Evolutionary conservation across 345 rosid genomes (phyloP), one percentile per base, ranked within the genome.

Genomic region (Dimocarpus longan): DNA sequence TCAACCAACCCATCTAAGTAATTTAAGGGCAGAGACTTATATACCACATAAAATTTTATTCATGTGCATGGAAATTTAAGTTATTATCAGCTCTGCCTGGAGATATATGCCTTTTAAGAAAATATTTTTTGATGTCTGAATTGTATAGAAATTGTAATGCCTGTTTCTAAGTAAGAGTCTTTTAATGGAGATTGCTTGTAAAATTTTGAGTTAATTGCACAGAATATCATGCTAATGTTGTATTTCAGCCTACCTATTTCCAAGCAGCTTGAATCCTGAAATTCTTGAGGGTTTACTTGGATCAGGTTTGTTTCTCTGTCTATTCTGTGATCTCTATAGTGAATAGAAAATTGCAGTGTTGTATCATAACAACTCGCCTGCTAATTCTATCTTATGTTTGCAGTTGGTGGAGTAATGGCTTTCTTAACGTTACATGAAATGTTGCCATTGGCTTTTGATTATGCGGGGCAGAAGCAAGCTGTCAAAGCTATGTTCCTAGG

Each of bases 321-420:
- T 6, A 73, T 63, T 44, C 0, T 68, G 76, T 10, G 5, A 24
- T 11, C 59, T 82, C 39, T 37, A 73, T 39, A 24, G 52, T 64
- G 46, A 39, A 71, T 74, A 10, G 43, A 69, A 75, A 74, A 26
- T 63, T 57, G 72, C 66, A 26, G 10, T 18, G 42, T 60, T 62
- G 52, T 28, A 43, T 66, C 21, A 70, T 54, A 32, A 54, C 43
- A 28, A 6, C 12, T 67, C 71, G 28, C 40, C 15, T 42, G 50
- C 16, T 42, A 74, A 44, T 40, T 16, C 62, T 68, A 60, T 79
- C 66, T 70, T 76, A 40, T 68, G 75, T 57, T 70, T 82, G 75
- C 92, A 96, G 99, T 96, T 84, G 98, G 99, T 79, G 99, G 99
- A 76, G 97, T 96, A 76, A 96, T 96, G 99, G 98, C 99, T 43